A percentile compares a stretch with the other conserved stretches of the same genome.
phyloP scores from a whole-genome alignment of 148 eudicot species.

The Vaccinium vitisidaea region DNA sequence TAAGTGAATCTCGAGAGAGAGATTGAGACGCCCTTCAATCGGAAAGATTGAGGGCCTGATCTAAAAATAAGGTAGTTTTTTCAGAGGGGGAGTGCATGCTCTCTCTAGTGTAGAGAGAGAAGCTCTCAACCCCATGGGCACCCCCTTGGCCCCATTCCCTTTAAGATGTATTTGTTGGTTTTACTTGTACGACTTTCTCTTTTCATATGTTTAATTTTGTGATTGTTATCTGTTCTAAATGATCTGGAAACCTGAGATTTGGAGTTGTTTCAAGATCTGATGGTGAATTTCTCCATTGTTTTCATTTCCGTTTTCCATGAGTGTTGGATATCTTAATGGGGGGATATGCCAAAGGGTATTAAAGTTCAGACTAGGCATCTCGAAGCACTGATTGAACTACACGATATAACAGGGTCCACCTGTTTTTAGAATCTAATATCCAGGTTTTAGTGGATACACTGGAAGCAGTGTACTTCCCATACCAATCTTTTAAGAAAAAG shows the following conservation, averaged over 20 bases:
- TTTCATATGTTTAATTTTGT: not conserved
- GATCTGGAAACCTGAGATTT: not conserved
- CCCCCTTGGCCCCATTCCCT: too few species aligned
- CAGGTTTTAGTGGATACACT: slow-evolving; percentile 60
- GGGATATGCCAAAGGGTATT: slow-evolving; percentile 72
- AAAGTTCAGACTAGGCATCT: slow-evolving; percentile 82
- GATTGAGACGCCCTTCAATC: too few species aligned
- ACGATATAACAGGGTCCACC: slow-evolving; percentile 79
- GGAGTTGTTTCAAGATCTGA: not conserved
- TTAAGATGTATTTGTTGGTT: too few species aligned
- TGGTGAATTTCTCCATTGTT: not conserved
- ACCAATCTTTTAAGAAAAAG: slow-evolving; percentile 83
- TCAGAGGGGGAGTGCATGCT: too few species aligned
- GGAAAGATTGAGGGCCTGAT: too few species aligned
- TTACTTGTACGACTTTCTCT: not conserved
- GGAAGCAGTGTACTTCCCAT: slow-evolving; percentile 83
- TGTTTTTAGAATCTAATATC: slow-evolving; percentile 68
- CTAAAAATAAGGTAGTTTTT: too few species aligned
- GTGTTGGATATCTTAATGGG: slow-evolving; percentile 77
- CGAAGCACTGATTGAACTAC: slow-evolving; percentile 82
- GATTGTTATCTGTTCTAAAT: not conserved
- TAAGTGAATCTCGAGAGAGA: too few species aligned
- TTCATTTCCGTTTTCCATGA: slow-evolving; percentile 40
- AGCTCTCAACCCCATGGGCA: too few species aligned
- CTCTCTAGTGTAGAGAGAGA: too few species aligned